Evolutionary conservation across 495 filamentous ascomycete genomes (phyloP).

Genomic region (Echria macrotheca): DNA sequence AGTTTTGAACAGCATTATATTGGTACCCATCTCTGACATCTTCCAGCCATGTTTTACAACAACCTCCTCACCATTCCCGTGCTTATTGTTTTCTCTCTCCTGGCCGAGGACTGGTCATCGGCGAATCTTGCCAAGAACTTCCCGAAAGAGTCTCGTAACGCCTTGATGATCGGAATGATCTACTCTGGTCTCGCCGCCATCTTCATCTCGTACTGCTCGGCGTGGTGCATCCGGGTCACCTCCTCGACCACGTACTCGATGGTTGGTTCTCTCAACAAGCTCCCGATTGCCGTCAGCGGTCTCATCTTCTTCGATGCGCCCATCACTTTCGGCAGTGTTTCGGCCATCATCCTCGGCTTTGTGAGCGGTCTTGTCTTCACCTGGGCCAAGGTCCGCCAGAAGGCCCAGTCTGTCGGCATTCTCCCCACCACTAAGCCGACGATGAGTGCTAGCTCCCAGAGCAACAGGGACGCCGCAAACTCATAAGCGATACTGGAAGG

Average conservation of each 20-base stretch:
- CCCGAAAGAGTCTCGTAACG: constrained; percentile 67
- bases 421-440: constrained; percentile 64
- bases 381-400: constrained; percentile 85
- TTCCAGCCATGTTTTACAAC: constrained; percentile 98
- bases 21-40: constrained; percentile 8
- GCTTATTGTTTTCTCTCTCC: constrained; percentile 71
- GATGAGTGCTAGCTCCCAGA: constrained; percentile 87
- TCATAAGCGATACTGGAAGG: constrained; percentile 29
- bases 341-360: constrained; percentile 85
- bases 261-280: constrained; percentile 97
- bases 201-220: constrained; percentile 97
- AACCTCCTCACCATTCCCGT: constrained; percentile 96
- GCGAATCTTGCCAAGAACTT: constrained; percentile 85
- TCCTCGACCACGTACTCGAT: constrained; percentile 97
- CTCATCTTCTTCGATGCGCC: constrained; percentile 93
- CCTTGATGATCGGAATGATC: constrained; percentile 79
- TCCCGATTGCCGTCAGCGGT: constrained; percentile 86
- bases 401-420: constrained; percentile 52
- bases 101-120: constrained; percentile 88
- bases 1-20: no score
- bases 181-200: constrained; percentile 90
- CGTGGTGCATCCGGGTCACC: constrained; percentile 96
- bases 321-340: constrained; percentile 85
- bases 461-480: constrained; percentile 72
- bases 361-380: constrained; percentile 87